Evolutionary conservation across 352 stramenopile genomes (phyloP).

Genomic region (Pythium myriotylum): DNA sequence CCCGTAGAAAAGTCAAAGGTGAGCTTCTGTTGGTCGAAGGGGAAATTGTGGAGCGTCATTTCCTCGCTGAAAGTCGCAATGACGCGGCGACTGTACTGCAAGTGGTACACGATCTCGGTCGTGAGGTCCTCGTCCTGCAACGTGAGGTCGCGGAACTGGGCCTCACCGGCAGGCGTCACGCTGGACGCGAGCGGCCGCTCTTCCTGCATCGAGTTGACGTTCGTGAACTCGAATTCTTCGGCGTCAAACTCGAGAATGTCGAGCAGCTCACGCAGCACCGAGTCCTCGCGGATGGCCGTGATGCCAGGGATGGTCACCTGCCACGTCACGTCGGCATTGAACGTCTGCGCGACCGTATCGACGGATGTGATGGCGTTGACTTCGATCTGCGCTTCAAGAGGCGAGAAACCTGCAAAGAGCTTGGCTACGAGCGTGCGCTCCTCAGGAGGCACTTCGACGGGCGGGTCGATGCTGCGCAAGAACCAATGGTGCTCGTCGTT

Average conservation of each 20-base stretch:
- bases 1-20: slow-evolving; percentile 34
- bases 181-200: slow-evolving; percentile 23
- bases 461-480: slow-evolving; percentile 43
- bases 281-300: slow-evolving; percentile 35
- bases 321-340: slow-evolving; percentile 40
- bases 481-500: slow-evolving; percentile 49
- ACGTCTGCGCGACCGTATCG: slow-evolving; percentile 36
- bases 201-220: slow-evolving; percentile 26
- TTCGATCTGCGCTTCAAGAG: slow-evolving; percentile 26
- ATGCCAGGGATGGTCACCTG: slow-evolving; percentile 27
- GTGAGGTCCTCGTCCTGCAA: slow-evolving; percentile 1
- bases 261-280: slow-evolving; percentile 33
- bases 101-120: slow-evolving; percentile 22
- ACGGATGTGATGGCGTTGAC: slow-evolving; percentile 32
- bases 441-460: slow-evolving; percentile 10
- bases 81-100: slow-evolving; percentile 42
- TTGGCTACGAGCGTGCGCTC: slow-evolving; percentile 17
- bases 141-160: slow-evolving; percentile 15
- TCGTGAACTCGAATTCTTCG: slow-evolving; percentile 37
- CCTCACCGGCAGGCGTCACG: slow-evolving; percentile 7
- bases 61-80: slow-evolving; percentile 54
- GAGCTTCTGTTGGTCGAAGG: slow-evolving; percentile 62
- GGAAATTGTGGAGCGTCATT: slow-evolving; percentile 59
- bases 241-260: slow-evolving; percentile 37
- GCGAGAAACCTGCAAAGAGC: slow-evolving; percentile 30